Evolutionary conservation across 495 filamentous ascomycete species (phyloP).

Genomic region (Durotheca rogersii): DNA sequence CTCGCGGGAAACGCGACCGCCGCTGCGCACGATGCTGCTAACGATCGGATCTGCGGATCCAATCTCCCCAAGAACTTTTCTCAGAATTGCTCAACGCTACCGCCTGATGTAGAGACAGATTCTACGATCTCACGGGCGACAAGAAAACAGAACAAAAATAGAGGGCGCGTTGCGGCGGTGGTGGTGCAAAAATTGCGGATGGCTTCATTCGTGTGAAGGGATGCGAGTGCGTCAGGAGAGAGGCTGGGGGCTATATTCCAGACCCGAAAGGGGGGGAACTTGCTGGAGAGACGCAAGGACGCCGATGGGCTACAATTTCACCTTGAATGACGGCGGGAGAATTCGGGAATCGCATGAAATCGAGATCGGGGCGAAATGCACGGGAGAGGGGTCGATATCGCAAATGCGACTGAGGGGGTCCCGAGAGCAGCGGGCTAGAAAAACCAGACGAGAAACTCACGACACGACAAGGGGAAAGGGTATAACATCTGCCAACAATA

Average conservation of each 20-base stretch:
- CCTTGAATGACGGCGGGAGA: conserved; percentile 27
- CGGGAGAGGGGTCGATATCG: conserved; percentile 33
- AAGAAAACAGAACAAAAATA: background rate
- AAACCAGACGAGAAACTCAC: conserved; percentile 25
- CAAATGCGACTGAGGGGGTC: conserved; percentile 38
- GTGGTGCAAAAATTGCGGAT: conserved; percentile 39
- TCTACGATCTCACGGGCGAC: background rate
- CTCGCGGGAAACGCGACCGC: background rate
- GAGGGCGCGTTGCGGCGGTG: conserved; percentile 4
- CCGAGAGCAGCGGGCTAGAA: conserved; percentile 29
- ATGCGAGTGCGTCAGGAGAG: background rate
- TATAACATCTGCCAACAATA: conserved; percentile 26
- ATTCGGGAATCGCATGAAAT: conserved; percentile 23
- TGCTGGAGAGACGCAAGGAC: conserved; percentile 21
- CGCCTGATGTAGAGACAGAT: background rate
- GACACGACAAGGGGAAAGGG: conserved; percentile 3
- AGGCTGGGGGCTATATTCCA: no score
- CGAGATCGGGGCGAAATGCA: conserved; percentile 28
- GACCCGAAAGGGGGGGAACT: conserved; percentile 6
- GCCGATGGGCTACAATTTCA: conserved; percentile 10
- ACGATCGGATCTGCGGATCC: background rate
- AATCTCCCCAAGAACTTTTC: no score
- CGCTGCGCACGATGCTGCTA: background rate
- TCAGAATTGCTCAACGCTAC: no score
- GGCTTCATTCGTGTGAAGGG: conserved; percentile 38